Conservation (phyloP, 2,329 filamentous ascomycete genomes). For the Calonectria fujianensis region DNA sequence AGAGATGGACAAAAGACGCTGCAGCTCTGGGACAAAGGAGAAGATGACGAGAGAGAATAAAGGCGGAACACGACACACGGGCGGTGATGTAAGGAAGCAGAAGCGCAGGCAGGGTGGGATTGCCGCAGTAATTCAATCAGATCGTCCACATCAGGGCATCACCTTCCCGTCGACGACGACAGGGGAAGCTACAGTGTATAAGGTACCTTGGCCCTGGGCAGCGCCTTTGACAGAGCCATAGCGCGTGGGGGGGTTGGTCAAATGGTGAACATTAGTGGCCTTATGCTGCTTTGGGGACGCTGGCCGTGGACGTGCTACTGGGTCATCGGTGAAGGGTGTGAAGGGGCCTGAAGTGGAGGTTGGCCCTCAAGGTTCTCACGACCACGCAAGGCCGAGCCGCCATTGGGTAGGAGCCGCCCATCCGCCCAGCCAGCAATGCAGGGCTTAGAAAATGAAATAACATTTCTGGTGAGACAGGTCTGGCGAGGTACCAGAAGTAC, state of each 20-base stretch:
- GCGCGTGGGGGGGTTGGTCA: constrained; percentile 30
- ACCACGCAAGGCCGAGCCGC: constrained; percentile 38
- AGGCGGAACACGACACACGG: constrained; percentile 21
- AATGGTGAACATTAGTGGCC: constrained; percentile 34
- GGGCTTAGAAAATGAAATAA: constrained; percentile 22
- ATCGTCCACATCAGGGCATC: constrained; percentile 24
- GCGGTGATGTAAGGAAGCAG: constrained; percentile 36
- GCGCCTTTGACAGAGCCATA: constrained; percentile 20
- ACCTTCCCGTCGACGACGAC: constrained; percentile 21
- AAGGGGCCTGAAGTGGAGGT: constrained; percentile 39
- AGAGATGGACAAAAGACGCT: constrained; percentile 5
- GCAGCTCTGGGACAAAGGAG: constrained; percentile 20
- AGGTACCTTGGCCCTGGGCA: constrained; percentile 25
- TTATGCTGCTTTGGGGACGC: constrained; percentile 25
- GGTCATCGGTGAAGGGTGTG: constrained; percentile 36
- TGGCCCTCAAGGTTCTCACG: constrained; percentile 57
- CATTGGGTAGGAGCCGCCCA: constrained; percentile 46
- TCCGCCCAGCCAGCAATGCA: constrained; percentile 41
- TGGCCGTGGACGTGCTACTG: constrained; percentile 22
- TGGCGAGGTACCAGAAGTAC: constrained; percentile 26
- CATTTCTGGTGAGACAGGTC: constrained; percentile 32
- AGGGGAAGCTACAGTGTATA: constrained; percentile 33
- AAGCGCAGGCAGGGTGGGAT: constrained; percentile 31
- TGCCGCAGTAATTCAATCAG: constrained; percentile 32
- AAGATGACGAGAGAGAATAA: constrained; percentile 23